These are phyloP conservation scores for Vaccinium corymbosum DNA, from an alignment of 148 eudicot species.

Conservation along the genomic window DNA sequence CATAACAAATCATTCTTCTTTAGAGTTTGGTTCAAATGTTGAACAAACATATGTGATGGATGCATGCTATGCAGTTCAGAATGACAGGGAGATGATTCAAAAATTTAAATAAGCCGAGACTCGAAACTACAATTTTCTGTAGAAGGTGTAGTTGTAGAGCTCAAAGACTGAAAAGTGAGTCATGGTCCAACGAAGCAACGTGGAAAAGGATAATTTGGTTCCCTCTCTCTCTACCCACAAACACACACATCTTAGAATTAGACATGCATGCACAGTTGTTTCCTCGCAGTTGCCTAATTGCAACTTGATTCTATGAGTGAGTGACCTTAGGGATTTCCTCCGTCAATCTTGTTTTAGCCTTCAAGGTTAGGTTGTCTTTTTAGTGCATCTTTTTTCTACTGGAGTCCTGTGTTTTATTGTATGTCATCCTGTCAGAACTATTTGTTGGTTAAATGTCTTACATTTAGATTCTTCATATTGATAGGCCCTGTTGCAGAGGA, in stretches of 20 bases:
- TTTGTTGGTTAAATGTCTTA: not conserved
- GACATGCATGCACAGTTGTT: not conserved
- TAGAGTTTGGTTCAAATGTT: not conserved
- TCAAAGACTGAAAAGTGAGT: not conserved
- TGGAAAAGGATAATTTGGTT: not conserved
- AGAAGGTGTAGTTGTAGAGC: not conserved
- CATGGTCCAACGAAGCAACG: not conserved
- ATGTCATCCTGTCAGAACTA: not conserved
- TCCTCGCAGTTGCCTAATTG: too few relatives aligned
- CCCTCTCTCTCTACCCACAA: not conserved
- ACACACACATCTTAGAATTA: not conserved
- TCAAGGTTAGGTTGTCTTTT: not conserved
- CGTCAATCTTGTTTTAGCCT: too few relatives aligned
- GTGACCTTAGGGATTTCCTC: too few relatives aligned
- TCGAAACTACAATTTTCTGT: not conserved
- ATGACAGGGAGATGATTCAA: not conserved
- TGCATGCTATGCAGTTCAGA: not conserved
- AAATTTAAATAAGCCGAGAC: not conserved
- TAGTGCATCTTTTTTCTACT: not conserved
- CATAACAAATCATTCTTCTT: not conserved
- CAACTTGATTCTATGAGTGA: not conserved
- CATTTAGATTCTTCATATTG: slow-evolving; percentile 4
- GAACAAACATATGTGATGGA: not conserved
- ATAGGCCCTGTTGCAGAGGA: slow-evolving; percentile 70
- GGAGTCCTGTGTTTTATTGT: not conserved